Evolutionary conservation across 495 filamentous ascomycete species (phyloP).

Genomic region (Daldinia bambusicola): DNA sequence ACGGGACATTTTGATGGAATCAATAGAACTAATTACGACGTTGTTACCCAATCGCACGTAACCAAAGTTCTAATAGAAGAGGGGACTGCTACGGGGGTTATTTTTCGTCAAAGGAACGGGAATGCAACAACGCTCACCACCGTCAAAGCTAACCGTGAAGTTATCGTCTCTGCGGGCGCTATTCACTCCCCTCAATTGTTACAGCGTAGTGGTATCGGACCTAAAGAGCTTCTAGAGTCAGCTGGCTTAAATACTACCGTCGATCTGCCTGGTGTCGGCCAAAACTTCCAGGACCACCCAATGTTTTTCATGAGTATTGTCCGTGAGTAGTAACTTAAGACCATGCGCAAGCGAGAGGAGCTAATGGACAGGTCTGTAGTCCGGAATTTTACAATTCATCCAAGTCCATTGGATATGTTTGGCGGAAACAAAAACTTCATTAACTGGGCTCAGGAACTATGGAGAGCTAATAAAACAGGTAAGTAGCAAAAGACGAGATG

Average conservation of each 20-base stretch:
- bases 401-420: constrained; percentile 50
- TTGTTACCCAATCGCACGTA: constrained; percentile 54
- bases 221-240: constrained; percentile 54
- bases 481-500: neutral
- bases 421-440: constrained; percentile 51
- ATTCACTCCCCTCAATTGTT: constrained; percentile 69
- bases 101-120: constrained; percentile 38
- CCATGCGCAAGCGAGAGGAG: neutral
- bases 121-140: constrained; percentile 37
- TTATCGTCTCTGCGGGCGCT: constrained; percentile 68
- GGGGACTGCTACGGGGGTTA: constrained; percentile 51
- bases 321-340: constrained; percentile 41
- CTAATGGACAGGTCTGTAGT: constrained; percentile 40
- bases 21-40: constrained; percentile 53
- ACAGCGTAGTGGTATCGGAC: constrained; percentile 67
- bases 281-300: constrained; percentile 69
- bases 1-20: constrained; percentile 52
- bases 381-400: constrained; percentile 47
- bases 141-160: constrained; percentile 62
- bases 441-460: constrained; percentile 50
- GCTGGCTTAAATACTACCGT: constrained; percentile 59
- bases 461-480: constrained; percentile 54
- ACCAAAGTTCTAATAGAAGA: constrained; percentile 51
- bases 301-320: constrained; percentile 48
- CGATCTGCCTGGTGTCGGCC: constrained; percentile 66